Conservation (phyloP, 768 basidiomycete genomes). For the Pisolithus marmoratus region DNA sequence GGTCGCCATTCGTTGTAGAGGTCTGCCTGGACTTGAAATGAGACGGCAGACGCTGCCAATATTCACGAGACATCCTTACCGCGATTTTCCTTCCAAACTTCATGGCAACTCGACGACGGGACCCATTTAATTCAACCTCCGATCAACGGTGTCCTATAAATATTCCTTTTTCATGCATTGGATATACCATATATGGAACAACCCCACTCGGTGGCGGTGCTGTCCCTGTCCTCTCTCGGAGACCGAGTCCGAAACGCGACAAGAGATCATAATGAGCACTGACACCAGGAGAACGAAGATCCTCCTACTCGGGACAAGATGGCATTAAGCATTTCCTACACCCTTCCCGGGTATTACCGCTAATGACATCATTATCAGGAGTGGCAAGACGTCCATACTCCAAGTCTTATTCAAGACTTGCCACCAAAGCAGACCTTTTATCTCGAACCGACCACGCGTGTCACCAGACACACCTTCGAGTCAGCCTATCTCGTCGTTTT, state of each 20-base stretch:
- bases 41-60: background rate
- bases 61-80: too few species aligned
- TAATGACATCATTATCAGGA: conserved; percentile 40
- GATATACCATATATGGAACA: background rate
- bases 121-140: background rate
- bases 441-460: conserved; percentile 79
- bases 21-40: conserved; percentile 47
- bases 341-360: background rate
- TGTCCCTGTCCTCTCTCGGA: background rate
- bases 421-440: conserved; percentile 83
- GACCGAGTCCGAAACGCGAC: background rate
- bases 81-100: conserved; percentile 80
- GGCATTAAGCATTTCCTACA: conserved; percentile 32
- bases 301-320: conserved; percentile 65
- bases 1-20: conserved; percentile 89
- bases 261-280: too few species aligned
- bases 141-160: background rate
- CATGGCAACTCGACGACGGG: conserved; percentile 35
- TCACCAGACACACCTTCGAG: conserved; percentile 75
- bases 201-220: background rate
- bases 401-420: conserved; percentile 88
- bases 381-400: conserved; percentile 88
- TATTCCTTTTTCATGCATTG: background rate
- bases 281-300: conserved; percentile 54
- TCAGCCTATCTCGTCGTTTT: conserved; percentile 36